These are phyloP conservation scores for Fusarium sp. DNA, from an alignment of 2,329 filamentous ascomycete genomes.

Conservation along the genomic window DNA sequence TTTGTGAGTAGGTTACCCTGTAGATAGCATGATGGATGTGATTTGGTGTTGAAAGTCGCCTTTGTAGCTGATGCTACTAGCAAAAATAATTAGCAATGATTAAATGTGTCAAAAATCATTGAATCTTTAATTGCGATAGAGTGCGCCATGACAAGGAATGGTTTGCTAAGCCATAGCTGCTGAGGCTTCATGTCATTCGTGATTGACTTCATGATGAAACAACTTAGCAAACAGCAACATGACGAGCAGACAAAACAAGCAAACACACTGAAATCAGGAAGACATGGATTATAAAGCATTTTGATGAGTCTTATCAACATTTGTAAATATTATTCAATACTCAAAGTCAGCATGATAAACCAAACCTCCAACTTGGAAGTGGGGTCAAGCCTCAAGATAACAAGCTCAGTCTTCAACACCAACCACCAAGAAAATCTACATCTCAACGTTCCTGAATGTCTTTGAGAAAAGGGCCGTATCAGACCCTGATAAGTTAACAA, in stretches of 20 bases:
- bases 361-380: conserved; percentile 6
- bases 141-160: neutral
- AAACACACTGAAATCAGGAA: too few relatives aligned
- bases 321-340: conserved; percentile 1
- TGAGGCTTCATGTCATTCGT: neutral
- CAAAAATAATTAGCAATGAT: neutral
- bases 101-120: too few relatives aligned
- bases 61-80: neutral
- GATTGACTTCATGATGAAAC: neutral
- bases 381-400: neutral
- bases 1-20: conserved; percentile 5
- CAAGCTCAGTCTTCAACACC: conserved; percentile 12
- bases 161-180: neutral
- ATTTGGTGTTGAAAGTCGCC: neutral
- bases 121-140: neutral
- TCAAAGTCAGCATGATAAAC: conserved; percentile 9
- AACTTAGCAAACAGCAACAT: too few relatives aligned
- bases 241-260: neutral
- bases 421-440: neutral
- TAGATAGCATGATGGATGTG: neutral
- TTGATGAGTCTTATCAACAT: neutral
- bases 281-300: neutral
- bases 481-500: neutral
- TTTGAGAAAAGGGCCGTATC: conserved; percentile 3
- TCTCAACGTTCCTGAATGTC: conserved; percentile 13